Percentiles rank a stretch among this genome's conserved stretches.
phyloP scores from a whole-genome alignment of 163 green algal species.

The Scenedesmus sp. region DNA sequence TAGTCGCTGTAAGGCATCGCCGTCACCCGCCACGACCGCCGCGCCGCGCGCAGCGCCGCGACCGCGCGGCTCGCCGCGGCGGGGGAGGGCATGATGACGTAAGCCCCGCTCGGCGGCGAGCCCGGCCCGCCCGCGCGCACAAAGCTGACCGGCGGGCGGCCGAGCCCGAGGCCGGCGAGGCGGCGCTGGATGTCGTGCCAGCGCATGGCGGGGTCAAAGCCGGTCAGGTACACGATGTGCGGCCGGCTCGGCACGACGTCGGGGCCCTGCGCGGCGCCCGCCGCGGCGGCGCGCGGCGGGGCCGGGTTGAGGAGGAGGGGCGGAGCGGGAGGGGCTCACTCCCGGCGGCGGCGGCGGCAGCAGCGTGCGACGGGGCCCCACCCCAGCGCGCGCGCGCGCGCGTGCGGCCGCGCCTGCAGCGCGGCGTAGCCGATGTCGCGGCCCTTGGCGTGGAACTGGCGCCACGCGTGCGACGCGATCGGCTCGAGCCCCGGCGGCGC shows the following conservation, averaged over 20 bases:
- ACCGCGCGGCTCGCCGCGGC: conserved; percentile 3
- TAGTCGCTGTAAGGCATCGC: conserved; percentile 31
- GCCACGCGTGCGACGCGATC: conserved; percentile 4
- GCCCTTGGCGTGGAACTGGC: background rate
- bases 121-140: background rate
- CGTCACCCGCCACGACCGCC: background rate
- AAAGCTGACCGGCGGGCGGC: background rate
- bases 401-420: too few species aligned
- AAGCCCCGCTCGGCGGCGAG: conserved; percentile 10
- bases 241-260: conserved; percentile 6
- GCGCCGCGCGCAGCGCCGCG: background rate
- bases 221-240: conserved; percentile 17
- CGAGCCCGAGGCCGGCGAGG: background rate
- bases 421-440: background rate
- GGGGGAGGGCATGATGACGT: conserved; percentile 2
- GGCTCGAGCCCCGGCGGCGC: background rate
- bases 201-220: background rate
- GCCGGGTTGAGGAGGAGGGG: background rate
- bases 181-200: conserved; percentile 32
- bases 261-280: background rate
- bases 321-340: background rate
- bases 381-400: too few species aligned
- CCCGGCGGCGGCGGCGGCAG: too few species aligned
- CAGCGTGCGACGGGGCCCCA: too few species aligned
- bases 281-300: too few species aligned